A percentile compares a stretch with the other conserved stretches of the same genome.
These are phyloP conservation scores for Luffa acutangula DNA, from an alignment of 306 rosid species.

Conservation along the genomic window DNA sequence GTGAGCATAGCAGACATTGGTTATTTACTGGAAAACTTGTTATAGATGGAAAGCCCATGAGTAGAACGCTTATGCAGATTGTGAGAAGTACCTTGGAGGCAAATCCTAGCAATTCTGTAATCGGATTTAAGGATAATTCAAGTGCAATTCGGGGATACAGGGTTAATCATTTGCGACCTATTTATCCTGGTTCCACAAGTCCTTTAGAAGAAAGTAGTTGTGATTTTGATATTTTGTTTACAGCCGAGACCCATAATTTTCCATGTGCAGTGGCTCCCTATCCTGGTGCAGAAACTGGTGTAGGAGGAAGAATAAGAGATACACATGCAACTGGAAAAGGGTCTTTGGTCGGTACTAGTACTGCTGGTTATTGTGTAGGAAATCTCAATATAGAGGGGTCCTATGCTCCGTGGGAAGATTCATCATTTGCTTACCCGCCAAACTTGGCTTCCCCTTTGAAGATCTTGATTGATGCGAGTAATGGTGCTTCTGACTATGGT, in stretches of 20 bases:
- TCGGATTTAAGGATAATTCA: slow-evolving; percentile 89
- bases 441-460: slow-evolving; percentile 82
- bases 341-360: slow-evolving; percentile 70
- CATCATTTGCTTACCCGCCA: slow-evolving; percentile 69
- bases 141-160: slow-evolving; percentile 80
- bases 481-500: slow-evolving; percentile 93
- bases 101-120: slow-evolving; percentile 76
- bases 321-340: slow-evolving; percentile 97
- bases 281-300: slow-evolving; percentile 95
- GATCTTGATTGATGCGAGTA: slow-evolving; percentile 76
- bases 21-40: slow-evolving; percentile 71
- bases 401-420: slow-evolving; percentile 87
- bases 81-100: slow-evolving; percentile 78
- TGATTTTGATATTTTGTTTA: slow-evolving; percentile 64
- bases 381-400: slow-evolving; percentile 63
- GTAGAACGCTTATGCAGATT: slow-evolving; percentile 74
- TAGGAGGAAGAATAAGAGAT: slow-evolving; percentile 91
- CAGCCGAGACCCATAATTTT: slow-evolving; percentile 92
- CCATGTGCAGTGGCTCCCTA: slow-evolving; percentile 98
- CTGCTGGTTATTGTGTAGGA: slow-evolving; percentile 95
- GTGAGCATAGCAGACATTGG: slow-evolving; percentile 94
- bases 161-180: slow-evolving; percentile 56
- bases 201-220: slow-evolving; percentile 25
- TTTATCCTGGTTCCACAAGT: slow-evolving; percentile 57
- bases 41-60: slow-evolving; percentile 63